Evolutionary conservation across 2,329 filamentous ascomycete genomes (phyloP), one percentile per base, ranked within the genome.

Genomic region (Byssothecium circinans): DNA sequence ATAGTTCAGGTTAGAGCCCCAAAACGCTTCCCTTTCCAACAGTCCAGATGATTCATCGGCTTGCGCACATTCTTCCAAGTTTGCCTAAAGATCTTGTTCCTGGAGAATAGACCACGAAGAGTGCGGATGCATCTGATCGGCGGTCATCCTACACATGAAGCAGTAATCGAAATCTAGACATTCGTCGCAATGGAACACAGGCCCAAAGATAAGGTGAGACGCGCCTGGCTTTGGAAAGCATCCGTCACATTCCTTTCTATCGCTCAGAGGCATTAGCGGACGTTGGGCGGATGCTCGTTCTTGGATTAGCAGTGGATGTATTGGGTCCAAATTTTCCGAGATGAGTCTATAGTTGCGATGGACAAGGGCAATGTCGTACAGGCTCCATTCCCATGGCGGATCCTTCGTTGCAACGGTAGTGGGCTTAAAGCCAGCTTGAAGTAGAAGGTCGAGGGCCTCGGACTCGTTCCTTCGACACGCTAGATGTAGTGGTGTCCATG

Each of bases 131-230:
- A n/a, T n/a, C n/a, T n/a, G n/a, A n/a, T n/a, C n/a, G n/a, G n/a
- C n/a, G n/a, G n/a, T n/a, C n/a, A n/a, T n/a, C n/a, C n/a, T n/a
- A n/a, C n/a, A n/a, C n/a, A n/a, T n/a, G n/a, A n/a, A 50, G 33
- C 50, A 53, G 29, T 53, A 50, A 19, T 53, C 47, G 25, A 47
- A 53, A 27, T 48, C 47, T 14, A 23, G 25, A 33, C 47, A 53
- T 7, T 39, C 25, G 25, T 18, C 36, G 35, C 50, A 53, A 8
- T 45, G 30, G 34, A 47, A 45, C 20, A 12, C 14, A 15, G 43
- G 43, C 11, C 47, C 43, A 30, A 4, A 18, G n/a, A 36, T 27
- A 17, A 4, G n/a, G 15, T 40, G 3, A n/a, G n/a, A n/a, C 5
- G 12, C 23, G 33, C 14, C 8, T 36, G 14, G 7, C 47, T 17